Evolutionary conservation across 345 rosid species (phyloP), one percentile per base, ranked within the genome.

Genomic region (Heritiera littoralis): DNA sequence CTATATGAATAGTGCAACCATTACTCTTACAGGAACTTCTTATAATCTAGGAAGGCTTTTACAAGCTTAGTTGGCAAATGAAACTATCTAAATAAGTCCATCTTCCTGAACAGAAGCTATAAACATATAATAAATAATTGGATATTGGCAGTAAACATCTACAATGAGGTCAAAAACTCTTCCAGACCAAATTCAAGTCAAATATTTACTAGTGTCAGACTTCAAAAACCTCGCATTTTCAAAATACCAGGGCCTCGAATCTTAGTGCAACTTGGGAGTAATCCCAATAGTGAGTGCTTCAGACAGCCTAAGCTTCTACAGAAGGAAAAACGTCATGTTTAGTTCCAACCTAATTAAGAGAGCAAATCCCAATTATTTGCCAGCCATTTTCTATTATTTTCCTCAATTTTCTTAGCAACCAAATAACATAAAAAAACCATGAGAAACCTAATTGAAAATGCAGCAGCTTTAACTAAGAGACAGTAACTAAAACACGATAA

Each of bases 291-390:
- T 7, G 0, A 28, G 11, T 7, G 0, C 7, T 3, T 14, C 60
- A 49, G 75, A 13, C 75, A 49, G 6, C 61, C 43, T 71, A 43
- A 32, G 63, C 45, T 54, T 52, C 76, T 32, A 8, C 17, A 30
- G 23, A 11, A 30, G 30, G 74, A 28, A 28, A n/a, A 6, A 12
- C 38, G 13, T 70, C 4, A 70, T 20, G 3, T 71, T 28, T 70
- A 7, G 40, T n/a, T 45, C 15, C 10, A 68, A 45, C 6, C 73
- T 68, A 23, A 23, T 70, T 0, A n/a, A 51, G 32, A 54, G 38
- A 74, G 66, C 2, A 72, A 51, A 52, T 52, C 64, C 72, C 76
- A 32, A 32, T 8, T 15, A 35, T 72, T 15, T 52, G 46, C 64
- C 30, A 56, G 45, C 9, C 68, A 49, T 28, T 64, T 71, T 30